These are phyloP conservation scores for Boletellus emodensis DNA, from an alignment of 768 basidiomycete genomes.

Conservation along the genomic window DNA sequence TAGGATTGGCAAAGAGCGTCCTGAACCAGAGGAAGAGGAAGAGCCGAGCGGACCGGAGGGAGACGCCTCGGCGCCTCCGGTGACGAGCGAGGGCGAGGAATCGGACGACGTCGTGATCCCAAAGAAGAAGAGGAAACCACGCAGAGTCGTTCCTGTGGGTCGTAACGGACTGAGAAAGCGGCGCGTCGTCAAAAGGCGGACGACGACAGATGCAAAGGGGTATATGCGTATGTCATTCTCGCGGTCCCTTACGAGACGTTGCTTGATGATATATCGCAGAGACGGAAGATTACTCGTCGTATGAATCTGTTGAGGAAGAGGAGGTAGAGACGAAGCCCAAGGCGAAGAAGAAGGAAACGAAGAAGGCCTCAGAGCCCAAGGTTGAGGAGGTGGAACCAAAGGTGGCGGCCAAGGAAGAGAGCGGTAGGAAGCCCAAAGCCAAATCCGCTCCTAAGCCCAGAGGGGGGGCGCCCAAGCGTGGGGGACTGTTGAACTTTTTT, in stretches of 20 bases:
- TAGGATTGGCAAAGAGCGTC: conserved; percentile 16
- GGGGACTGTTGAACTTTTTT: conserved; percentile 32
- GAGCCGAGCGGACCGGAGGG: conserved; percentile 32
- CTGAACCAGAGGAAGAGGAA: conserved; percentile 22
- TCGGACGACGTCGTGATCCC: conserved; percentile 28
- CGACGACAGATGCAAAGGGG: conserved; percentile 58
- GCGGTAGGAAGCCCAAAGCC: conserved; percentile 12
- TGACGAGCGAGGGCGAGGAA: conserved; percentile 28
- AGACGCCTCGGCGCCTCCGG: conserved; percentile 27
- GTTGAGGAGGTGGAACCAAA: conserved; percentile 17
- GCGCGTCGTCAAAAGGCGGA: conserved; percentile 56
- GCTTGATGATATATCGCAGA: conserved; percentile 36
- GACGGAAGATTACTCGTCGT: conserved; percentile 75
- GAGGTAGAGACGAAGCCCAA: conserved; percentile 24
- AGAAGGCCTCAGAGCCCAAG: conserved; percentile 14
- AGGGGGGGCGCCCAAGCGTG: conserved; percentile 23
- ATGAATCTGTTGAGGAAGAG: conserved; percentile 70
- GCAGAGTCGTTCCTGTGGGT: conserved; percentile 69
- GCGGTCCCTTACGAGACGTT: background rate
- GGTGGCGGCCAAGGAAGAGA: conserved; percentile 11
- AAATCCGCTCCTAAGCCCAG: conserved; percentile 16
- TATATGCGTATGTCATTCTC: conserved; percentile 55
- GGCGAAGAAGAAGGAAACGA: conserved; percentile 13
- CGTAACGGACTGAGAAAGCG: conserved; percentile 75
- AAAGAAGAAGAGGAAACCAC: conserved; percentile 41